These are phyloP conservation scores for Fonsecaea monophora DNA, from an alignment of 2,329 filamentous ascomycete species.

Conservation along the genomic window DNA sequence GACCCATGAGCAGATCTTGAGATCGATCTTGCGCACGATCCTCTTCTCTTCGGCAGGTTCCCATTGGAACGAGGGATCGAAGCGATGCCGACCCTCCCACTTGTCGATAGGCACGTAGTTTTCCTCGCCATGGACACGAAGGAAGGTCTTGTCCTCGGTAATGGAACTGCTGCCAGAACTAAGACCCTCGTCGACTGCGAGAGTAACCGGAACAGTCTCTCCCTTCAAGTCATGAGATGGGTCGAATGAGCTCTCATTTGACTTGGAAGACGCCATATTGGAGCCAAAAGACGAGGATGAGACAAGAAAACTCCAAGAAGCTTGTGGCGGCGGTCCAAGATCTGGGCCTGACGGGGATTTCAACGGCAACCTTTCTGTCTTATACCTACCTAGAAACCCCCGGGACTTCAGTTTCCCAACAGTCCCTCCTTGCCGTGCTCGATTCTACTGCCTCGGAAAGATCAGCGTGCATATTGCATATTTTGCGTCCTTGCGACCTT, in stretches of 20 bases:
- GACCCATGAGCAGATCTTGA: conserved; percentile 41
- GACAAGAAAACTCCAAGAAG: conserved; percentile 3
- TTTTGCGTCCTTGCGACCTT: background rate
- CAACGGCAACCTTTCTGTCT: background rate
- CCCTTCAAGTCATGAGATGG: conserved; percentile 14
- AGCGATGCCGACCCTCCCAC: conserved; percentile 58
- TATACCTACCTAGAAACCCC: background rate
- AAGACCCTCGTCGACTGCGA: conserved; percentile 15
- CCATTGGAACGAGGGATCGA: conserved; percentile 47
- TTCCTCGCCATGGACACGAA: conserved; percentile 6
- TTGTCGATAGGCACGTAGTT: conserved; percentile 29
- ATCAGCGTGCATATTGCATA: background rate
- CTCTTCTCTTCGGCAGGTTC: conserved; percentile 27
- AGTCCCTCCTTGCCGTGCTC: background rate
- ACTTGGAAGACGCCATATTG: conserved; percentile 12
- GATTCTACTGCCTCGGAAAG: background rate
- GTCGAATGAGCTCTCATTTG: conserved; percentile 1
- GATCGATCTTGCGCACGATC: conserved; percentile 37
- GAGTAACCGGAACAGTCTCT: conserved; percentile 8
- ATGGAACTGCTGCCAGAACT: conserved; percentile 13
- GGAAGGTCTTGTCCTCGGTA: conserved; percentile 24
- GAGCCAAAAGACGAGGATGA: background rate
- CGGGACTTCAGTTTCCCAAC: background rate
- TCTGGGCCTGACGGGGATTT: background rate
- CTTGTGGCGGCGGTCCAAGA: conserved; percentile 3